phyloP scores from a whole-genome alignment of 352 stramenopile species.

The Globisporangium solare region DNA sequence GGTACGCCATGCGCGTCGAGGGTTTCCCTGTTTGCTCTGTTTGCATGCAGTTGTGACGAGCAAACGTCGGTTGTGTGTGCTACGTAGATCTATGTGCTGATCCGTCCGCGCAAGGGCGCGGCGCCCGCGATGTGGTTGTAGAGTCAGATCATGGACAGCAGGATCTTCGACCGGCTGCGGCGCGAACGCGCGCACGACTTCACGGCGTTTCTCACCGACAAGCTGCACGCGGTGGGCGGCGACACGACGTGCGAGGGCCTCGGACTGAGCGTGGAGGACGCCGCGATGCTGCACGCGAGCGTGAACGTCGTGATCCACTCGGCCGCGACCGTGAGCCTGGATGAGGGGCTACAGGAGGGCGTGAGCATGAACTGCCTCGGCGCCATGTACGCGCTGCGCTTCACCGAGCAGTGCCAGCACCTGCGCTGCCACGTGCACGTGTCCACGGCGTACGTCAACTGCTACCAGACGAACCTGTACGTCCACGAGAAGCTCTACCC shows the following conservation, averaged over 20 bases:
- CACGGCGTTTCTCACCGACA: conserved; percentile 37
- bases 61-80: no score
- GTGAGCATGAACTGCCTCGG: conserved; percentile 83
- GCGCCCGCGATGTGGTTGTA: conserved; percentile 41
- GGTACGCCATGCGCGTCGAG: no score
- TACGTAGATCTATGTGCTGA: conserved; percentile 63
- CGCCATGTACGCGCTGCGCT: conserved; percentile 54
- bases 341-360: conserved; percentile 81
- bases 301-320: conserved; percentile 80
- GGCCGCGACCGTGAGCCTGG: conserved; percentile 72
- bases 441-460: conserved; percentile 84
- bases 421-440: conserved; percentile 72
- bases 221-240: conserved; percentile 57
- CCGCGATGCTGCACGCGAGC: conserved; percentile 27
- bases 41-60: no score
- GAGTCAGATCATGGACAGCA: conserved; percentile 69
- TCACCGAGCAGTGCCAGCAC: conserved; percentile 46
- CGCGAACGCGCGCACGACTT: conserved; percentile 42
- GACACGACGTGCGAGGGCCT: conserved; percentile 67
- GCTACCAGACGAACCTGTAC: conserved; percentile 55
- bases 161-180: conserved; percentile 69
- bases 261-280: conserved; percentile 45
- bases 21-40: no score
- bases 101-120: conserved; percentile 73
- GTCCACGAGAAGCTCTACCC: conserved; percentile 76